Conservation (phyloP, 768 basidiomycete species). For the Coprinellus micaceus region DNA sequence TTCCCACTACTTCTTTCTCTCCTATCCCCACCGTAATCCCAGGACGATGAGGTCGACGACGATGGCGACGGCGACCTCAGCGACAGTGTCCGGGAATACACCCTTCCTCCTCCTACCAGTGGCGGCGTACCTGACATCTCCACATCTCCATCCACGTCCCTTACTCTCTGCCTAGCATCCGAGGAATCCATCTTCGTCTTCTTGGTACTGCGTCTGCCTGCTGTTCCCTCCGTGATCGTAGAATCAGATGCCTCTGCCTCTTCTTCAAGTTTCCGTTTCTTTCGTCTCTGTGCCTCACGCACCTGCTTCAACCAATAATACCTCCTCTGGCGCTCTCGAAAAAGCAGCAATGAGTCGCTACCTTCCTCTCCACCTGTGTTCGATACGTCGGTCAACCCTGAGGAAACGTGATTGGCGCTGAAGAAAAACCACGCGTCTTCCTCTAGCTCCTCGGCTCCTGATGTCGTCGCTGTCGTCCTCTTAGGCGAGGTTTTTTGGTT, state of each 20-base stretch:
- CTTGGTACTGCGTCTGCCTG: neutral
- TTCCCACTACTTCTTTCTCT: too few relatives aligned
- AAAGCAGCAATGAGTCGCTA: neutral
- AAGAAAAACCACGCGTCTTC: neutral
- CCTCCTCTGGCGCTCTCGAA: neutral
- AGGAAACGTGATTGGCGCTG: too few relatives aligned
- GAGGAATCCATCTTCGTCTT: neutral
- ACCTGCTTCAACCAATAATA: constrained; percentile 2
- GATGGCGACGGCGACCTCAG: neutral
- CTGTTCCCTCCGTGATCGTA: too few relatives aligned
- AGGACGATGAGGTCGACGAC: neutral
- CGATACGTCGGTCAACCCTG: neutral
- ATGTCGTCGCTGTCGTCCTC: neutral
- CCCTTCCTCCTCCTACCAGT: neutral
- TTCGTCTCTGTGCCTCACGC: neutral
- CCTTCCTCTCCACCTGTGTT: neutral
- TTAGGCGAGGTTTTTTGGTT: neutral
- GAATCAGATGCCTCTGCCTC: neutral
- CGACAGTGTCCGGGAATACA: neutral
- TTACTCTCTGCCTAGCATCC: neutral
- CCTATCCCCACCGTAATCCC: too few relatives aligned
- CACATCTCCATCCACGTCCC: neutral
- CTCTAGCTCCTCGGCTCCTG: neutral
- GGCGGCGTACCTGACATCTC: neutral
- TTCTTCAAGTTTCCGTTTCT: neutral